Conservation (phyloP, 2,329 filamentous ascomycete genomes). For the Exophiala viscosa region DNA sequence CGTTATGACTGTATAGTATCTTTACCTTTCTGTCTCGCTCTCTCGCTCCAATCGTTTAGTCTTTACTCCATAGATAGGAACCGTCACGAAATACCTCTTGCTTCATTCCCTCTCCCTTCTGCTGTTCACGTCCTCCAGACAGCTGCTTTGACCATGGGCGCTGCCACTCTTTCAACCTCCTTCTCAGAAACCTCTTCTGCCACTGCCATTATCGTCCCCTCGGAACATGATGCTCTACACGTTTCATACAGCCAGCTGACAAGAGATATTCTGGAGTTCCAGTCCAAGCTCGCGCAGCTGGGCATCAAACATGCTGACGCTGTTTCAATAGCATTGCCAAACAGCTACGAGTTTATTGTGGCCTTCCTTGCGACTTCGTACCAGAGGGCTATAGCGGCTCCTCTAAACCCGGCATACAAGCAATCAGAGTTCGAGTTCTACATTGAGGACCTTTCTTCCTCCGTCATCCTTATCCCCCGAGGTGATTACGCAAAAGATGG, state of each 20-base stretch:
- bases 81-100: neutral
- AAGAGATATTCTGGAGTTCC: slow-evolving; percentile 65
- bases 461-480: slow-evolving; percentile 69
- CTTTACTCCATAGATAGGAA: no score
- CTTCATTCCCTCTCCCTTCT: neutral
- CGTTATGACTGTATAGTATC: no score
- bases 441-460: slow-evolving; percentile 80
- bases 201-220: slow-evolving; percentile 70
- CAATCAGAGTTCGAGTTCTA: slow-evolving; percentile 90
- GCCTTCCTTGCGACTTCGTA: slow-evolving; percentile 81
- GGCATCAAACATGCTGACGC: slow-evolving; percentile 66
- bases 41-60: no score
- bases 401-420: slow-evolving; percentile 85
- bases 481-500: slow-evolving; percentile 65
- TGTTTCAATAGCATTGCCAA: slow-evolving; percentile 78
- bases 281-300: slow-evolving; percentile 70
- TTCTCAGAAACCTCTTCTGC: slow-evolving; percentile 51
- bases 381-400: slow-evolving; percentile 78
- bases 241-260: slow-evolving; percentile 67
- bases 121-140: neutral
- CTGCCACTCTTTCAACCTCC: slow-evolving; percentile 57
- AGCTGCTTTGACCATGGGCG: slow-evolving; percentile 30
- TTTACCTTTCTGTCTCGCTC: no score
- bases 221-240: slow-evolving; percentile 58
- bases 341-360: slow-evolving; percentile 84